Percentiles rank a stretch among this genome's conserved stretches.
These are phyloP conservation scores for Arabidopsis thaliana DNA, from an alignment of 345 rosid genomes.

Conservation along the genomic window TAIR10.1 NC_003070.9:13364001-13364500, in stretches of 20 bases:
- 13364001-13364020: constrained; percentile 1
- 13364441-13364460: constrained; percentile 64
- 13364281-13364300: constrained; percentile 71
- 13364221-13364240: constrained; percentile 66
- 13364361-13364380: background rate
- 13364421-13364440: constrained; percentile 97
- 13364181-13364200: background rate
- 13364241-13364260: constrained; percentile 99
- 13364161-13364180: background rate
- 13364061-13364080: constrained; percentile 74
- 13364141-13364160: background rate
- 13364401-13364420: constrained; percentile 86
- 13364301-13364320: constrained; percentile 41
- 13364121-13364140: constrained; percentile 46
- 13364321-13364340: background rate
- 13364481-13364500: background rate
- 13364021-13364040: background rate
- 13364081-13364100: constrained; percentile 82
- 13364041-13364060: background rate
- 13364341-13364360: background rate
- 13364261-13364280: constrained; percentile 85
- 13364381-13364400: background rate
- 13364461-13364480: constrained; percentile 84
- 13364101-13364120: constrained; percentile 65
- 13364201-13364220: constrained; percentile 55